Base-by-base conservation (phyloP, 495 filamentous ascomycete genomes). In the Choiromyces venosus region DNA sequence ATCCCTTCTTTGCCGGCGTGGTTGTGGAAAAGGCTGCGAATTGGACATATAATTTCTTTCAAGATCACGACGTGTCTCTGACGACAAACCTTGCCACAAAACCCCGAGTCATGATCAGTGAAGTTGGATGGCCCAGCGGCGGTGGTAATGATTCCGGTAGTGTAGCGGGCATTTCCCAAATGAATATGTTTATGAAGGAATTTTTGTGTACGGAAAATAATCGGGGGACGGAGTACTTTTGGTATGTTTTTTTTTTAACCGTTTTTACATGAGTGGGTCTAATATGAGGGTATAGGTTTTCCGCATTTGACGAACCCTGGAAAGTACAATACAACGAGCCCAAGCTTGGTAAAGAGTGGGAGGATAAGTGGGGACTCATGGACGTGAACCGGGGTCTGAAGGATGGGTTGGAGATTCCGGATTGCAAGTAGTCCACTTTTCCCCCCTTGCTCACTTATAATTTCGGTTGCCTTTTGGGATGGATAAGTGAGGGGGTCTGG, bases 241-340 rank as follows among this genome's bases (percentile, higher is more conserved):
- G 94, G 95, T 91, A 83, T 77, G 87, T 82, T 36, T 72, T 38
- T 8, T 33, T 69, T 42, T 70, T 44, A 21, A 29, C 29, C 67
- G 35, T 61, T 37, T 39, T 37, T 37, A 69, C 29, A 33, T 37
- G 16, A 37, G n/a, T 18, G 19, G 16, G 9, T 29, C 71, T 75
- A 37, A 69, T 42, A 6, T 61, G 8, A 10, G 44, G 21, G 9
- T 37, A 74, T 70, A 90, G 88, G 88, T 97, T 97, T 79, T 91
- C 93, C 82, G 92, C 93, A 21, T 97, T 97, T 79, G 94, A 97
- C 79, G 94, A 97, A 83, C 93, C 94, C 4, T 99, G 95, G 95
- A 97, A 97, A 83, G 83, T 91, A 36, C 73, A 77, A 36, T 96
- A 88, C 82, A 90, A 99, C 80, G 85, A 82, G 4, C 80, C 83